Evolutionary conservation across 345 rosid genomes (phyloP), one percentile per base, ranked within the genome.

Genomic region (Leavenworthia alabamica): DNA sequence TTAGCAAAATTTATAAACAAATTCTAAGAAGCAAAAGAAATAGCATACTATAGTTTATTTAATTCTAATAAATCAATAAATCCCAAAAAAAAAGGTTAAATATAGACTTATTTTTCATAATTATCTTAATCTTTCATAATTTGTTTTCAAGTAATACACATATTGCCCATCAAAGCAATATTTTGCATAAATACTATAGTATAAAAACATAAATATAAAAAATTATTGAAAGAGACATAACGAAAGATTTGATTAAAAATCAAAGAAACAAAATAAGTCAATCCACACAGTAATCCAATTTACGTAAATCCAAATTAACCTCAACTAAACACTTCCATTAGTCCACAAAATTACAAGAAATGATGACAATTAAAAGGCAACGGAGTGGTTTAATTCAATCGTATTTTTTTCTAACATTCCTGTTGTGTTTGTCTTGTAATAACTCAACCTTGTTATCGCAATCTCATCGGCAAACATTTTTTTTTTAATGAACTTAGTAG

Each of bases 401-500:
- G 37, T 55, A 9, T 39, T 39, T 31, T 17, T 56, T 17, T 50
- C 60, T 49, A 33, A 63, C 55, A 71, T 57, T 64, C 64, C 55
- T 33, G 56, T 63, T 71, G 61, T 71, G 70, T 50, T 71, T 71
- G 75, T 71, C 75, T 37, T 71, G 41, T 71, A 39, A 71, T 57
- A 48, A 15, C 50, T 58, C 19, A 39, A 47, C 59, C 12, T 36
- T 46, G n/a, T 70, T 55, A 40, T 70, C 39, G 11, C 54, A 46
- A 47, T 29, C 56, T 54, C 58, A 29, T 62, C 13, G 31, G 12
- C 14, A 55, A 8, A 28, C 28, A 29, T 12, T 17, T 67, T n/a
- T n/a, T n/a, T n/a, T n/a, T n/a, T n/a, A n/a, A 19, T 48, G 19
- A 46, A 40, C 57, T 50, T 41, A 22, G 22, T 29, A 40, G 36